Evolutionary conservation across 257 asterid species (phyloP), one percentile per base, ranked within the genome.

Genomic region (Nicotiana sylvestris): DNA sequence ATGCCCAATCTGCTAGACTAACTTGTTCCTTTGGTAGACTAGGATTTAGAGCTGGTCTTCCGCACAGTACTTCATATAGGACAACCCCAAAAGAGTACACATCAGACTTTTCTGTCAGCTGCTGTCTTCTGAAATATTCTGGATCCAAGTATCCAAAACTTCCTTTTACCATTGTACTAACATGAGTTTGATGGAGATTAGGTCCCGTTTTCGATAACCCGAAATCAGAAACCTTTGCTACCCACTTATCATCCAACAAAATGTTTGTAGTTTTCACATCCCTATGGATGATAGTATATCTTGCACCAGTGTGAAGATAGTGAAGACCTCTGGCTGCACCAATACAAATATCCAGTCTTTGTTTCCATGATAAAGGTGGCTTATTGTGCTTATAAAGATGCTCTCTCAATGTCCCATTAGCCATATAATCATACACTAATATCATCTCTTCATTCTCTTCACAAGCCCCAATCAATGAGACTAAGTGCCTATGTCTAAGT

Each of bases 231-330:
- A 94, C 98, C 37, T 94, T 94, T 0, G 97, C 96, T 0, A 94
- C 90, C 93, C 93, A 94, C 64, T 88, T 90, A 2, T 91, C 92
- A 18, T 91, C 94, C 53, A 91, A 53, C 1, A 94, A 83, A 83
- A 94, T 92, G 76, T 94, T 94, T 2, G 98, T 92, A 81, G 90
- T 89, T 80, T 94, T 94, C 66, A 94, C 98, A 58, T 94, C 97
- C 72, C 98, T 83, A 39, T 94, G 98, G 57, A 94, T 94, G 88
- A 94, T 92, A 0, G 90, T 89, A 70, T 91, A 74, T 86, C 88
- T 90, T 55, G 98, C 96, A 6, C 98, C 97, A 0, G 98, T 94
- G 90, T 94, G 98, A 25, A 94, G 97, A 51, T 94, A 94, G 81
- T 94, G 98, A 32, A 94, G 90, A 18, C 98, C 97, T 76, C 91